Base-by-base conservation (phyloP, 352 stramenopile genomes). In the Pythium sukuiense region DNA sequence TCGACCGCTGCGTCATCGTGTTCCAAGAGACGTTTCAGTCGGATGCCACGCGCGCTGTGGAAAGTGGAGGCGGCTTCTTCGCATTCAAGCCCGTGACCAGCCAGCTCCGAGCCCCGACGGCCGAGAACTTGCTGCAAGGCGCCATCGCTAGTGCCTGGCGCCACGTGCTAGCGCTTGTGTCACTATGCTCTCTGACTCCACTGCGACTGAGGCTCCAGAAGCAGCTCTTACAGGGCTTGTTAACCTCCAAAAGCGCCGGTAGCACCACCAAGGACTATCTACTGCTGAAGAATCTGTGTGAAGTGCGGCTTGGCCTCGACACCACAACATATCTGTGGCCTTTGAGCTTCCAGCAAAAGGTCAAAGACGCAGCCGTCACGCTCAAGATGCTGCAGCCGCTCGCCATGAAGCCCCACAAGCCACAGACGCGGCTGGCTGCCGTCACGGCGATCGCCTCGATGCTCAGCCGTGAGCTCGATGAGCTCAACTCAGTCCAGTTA, bases 361-460 rank as follows among this genome's bases (percentile, higher is more conserved):
- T 75, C 8, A 79, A 76, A 43, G 74, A 90, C 12, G 74, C 81
- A 9, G 70, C 74, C 6, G 27, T 63, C 5, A 77, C 84, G 52
- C 71, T 93, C 16, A 76, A 78, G 29, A 49, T 77, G 7, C 35
- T 89, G 39, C 75, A 81, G 26, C 74, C 72, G 9, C 70, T 88
- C 54, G 61, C 85, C 2, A 57, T 77, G 6, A 93, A 93, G 43
- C 77, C 80, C 0, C 69, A 81, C 49, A 88, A 83, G 20, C 64
- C 76, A 8, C 64, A 69, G 3, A 73, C 88, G 0, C 80, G 83
- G 0, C 54, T 80, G 30, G 71, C 64, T 4, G 75, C 72, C 20
- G 73, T 87, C 8, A 63, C 74, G 9, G 71, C 87, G 0, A 61
- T 88, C 14, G 67, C 73, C 0, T 55, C 64, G 7, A 65, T 91